Evolutionary conservation across 306 rosid species (phyloP).

Genomic region (Inga laurina): DNA sequence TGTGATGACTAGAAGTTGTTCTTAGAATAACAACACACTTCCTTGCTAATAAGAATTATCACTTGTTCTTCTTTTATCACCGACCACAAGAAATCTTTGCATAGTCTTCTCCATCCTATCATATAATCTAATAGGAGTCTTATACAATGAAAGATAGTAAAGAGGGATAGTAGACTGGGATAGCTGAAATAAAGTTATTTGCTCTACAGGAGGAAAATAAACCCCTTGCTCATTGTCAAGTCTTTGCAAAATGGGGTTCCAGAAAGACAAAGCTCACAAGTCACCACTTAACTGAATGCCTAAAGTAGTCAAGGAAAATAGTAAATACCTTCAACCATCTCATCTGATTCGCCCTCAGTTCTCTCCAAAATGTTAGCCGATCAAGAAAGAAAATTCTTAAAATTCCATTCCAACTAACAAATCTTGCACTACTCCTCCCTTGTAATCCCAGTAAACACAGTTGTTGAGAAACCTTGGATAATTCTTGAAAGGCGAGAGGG

Average conservation of each 20-base stretch:
- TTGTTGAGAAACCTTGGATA: background rate
- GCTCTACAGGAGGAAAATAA: background rate
- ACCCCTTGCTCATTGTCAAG: background rate
- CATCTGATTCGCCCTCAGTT: background rate
- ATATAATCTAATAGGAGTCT: no score
- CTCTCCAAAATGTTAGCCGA: background rate
- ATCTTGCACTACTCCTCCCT: background rate
- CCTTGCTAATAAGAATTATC: background rate
- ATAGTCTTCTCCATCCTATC: no score
- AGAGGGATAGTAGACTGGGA: background rate
- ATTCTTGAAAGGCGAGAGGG: background rate
- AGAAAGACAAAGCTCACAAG: background rate
- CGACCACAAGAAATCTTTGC: background rate
- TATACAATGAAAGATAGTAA: background rate
- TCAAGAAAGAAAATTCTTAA: background rate
- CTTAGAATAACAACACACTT: background rate
- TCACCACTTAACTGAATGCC: background rate
- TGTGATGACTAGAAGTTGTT: constrained; percentile 8
- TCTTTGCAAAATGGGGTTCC: background rate
- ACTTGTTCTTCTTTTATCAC: background rate
- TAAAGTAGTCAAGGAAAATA: background rate
- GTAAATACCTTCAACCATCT: background rate
- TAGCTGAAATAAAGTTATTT: background rate
- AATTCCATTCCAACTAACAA: background rate
- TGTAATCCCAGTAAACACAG: background rate